Percentiles rank a stretch among this genome's conserved stretches.
phyloP scores from a whole-genome alignment of 2,329 filamentous ascomycete species.

The Monosporascus ibericus region DNA sequence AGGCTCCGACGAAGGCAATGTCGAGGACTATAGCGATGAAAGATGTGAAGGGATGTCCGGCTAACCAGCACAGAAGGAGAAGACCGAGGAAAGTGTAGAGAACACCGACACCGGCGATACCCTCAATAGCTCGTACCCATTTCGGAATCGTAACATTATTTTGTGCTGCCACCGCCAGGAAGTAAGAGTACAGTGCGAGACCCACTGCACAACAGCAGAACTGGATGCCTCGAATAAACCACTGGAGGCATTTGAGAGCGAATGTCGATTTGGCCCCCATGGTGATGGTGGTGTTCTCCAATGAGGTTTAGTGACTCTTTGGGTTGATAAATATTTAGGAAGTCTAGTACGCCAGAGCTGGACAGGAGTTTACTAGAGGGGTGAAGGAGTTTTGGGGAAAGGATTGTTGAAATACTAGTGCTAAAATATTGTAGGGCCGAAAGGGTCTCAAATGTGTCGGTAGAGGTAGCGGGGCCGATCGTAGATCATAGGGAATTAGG shows the following conservation, averaged over 20 bases:
- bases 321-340: not conserved
- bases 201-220: slow-evolving; percentile 68
- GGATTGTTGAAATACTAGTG: not conserved
- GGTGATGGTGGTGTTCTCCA: slow-evolving; percentile 16
- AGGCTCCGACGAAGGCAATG: slow-evolving; percentile 66
- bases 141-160: slow-evolving; percentile 57
- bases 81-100: slow-evolving; percentile 71
- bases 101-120: slow-evolving; percentile 67
- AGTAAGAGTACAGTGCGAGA: slow-evolving; percentile 78
- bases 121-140: slow-evolving; percentile 68
- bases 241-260: slow-evolving; percentile 62
- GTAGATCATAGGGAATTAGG: not conserved
- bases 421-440: too few species aligned
- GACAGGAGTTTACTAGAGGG: not conserved
- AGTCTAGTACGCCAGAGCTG: not conserved
- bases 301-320: not conserved
- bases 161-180: slow-evolving; percentile 65
- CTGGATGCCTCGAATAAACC: slow-evolving; percentile 66
- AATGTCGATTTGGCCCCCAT: slow-evolving; percentile 55
- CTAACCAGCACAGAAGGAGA: slow-evolving; percentile 71
- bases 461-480: not conserved
- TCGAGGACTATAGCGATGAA: slow-evolving; percentile 71
- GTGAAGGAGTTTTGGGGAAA: not conserved
- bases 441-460: not conserved
- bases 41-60: slow-evolving; percentile 67